phyloP scores from a whole-genome alignment of 2,329 filamentous ascomycete species.

The Seiridium cupressi region DNA sequence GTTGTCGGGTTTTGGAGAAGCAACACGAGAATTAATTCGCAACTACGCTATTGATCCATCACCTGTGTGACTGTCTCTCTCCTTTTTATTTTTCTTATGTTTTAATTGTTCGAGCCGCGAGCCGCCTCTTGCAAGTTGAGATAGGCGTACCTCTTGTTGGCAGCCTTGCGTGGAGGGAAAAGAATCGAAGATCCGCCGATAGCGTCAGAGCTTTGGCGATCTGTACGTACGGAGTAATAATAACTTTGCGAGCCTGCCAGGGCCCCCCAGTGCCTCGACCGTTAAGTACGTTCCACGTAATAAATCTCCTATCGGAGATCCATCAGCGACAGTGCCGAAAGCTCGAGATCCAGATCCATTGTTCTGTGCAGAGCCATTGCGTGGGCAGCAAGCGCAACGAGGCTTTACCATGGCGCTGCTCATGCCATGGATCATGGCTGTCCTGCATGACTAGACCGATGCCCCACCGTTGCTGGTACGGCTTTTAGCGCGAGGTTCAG shows the following conservation, averaged over 20 bases:
- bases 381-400: background rate
- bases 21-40: background rate
- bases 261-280: too few relatives aligned
- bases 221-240: background rate
- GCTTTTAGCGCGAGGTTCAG: background rate
- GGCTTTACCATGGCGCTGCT: background rate
- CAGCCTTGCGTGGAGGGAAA: background rate
- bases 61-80: background rate
- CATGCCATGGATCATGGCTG: background rate
- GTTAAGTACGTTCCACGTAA: too few relatives aligned
- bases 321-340: conserved; percentile 3
- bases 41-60: background rate
- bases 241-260: too few relatives aligned
- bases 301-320: background rate
- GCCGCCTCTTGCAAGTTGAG: too few relatives aligned
- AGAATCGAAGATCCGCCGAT: background rate
- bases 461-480: too few relatives aligned
- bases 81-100: background rate
- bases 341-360: background rate
- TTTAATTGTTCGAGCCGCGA: too few relatives aligned
- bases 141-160: background rate
- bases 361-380: background rate
- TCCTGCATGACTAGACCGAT: too few relatives aligned
- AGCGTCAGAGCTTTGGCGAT: background rate
- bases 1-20: background rate